Conservation (phyloP, 306 rosid species). For the Gastrolobium bilobum region DNA sequence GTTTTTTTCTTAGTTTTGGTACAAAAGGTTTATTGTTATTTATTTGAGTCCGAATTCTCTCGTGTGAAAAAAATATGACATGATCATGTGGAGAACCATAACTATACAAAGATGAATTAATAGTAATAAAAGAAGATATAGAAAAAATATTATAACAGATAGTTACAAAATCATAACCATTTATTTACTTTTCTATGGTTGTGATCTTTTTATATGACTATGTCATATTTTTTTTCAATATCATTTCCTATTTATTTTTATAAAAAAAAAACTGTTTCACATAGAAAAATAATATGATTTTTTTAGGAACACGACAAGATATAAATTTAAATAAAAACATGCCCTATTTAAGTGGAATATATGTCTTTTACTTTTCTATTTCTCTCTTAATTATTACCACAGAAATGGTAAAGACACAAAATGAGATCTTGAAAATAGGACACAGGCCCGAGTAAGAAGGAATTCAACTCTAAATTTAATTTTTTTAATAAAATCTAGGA, state of each 20-base stretch:
- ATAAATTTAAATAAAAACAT: neutral
- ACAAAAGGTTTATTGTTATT: neutral
- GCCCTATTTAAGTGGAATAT: neutral
- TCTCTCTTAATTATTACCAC: neutral
- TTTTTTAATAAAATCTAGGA: neutral
- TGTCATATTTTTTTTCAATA: too few species aligned
- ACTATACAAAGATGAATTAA: too few species aligned
- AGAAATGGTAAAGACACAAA: neutral
- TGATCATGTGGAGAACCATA: too few species aligned
- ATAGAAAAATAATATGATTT: neutral
- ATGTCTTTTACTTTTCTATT: neutral
- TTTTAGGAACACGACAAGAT: neutral
- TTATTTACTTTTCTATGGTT: too few species aligned
- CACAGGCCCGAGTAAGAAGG: neutral
- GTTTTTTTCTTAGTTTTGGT: neutral
- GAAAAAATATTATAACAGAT: too few species aligned
- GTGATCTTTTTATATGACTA: too few species aligned
- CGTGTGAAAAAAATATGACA: too few species aligned
- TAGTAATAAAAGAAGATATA: too few species aligned
- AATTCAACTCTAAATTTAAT: slow-evolving; percentile 4
- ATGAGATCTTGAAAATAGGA: slow-evolving; percentile 13
- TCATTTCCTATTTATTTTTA: too few species aligned
- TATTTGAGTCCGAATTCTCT: too few species aligned
- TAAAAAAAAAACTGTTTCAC: neutral
- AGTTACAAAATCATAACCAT: too few species aligned